Evolutionary conservation across 1,284 basidiomycete genomes (phyloP).

Genomic region (Trichosporon sp.): DNA sequence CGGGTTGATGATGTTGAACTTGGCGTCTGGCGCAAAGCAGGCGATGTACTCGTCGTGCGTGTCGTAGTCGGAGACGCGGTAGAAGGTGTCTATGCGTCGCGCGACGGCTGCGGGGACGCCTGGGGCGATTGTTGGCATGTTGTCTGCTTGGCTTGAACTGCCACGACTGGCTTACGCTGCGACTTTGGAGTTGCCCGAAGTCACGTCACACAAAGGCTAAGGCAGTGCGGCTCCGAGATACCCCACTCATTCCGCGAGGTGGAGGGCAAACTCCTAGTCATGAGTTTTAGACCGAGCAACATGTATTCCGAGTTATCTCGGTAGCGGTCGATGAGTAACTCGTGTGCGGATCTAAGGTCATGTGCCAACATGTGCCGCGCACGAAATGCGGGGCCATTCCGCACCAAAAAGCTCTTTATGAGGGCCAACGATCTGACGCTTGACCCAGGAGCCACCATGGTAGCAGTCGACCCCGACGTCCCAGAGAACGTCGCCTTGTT

Average conservation of each 20-base stretch:
- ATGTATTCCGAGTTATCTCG: neutral
- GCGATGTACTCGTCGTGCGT: neutral
- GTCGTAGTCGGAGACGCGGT: neutral
- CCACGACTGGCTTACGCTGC: no score
- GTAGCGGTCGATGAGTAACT: no score
- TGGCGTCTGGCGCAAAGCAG: neutral
- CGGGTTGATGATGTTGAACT: neutral
- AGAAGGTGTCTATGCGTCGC: neutral
- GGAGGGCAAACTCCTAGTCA: no score
- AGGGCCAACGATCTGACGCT: no score
- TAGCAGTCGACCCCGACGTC: neutral
- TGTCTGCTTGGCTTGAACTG: no score
- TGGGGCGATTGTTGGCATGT: neutral
- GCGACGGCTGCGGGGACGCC: neutral
- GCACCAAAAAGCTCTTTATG: no score
- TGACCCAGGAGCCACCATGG: neutral
- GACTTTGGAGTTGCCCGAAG: no score
- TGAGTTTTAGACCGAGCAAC: no score
- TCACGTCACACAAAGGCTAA: no score
- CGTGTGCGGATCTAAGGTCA: neutral
- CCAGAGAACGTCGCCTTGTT: neutral
- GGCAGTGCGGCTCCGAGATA: no score
- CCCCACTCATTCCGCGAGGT: no score
- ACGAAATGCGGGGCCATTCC: neutral
- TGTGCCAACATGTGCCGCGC: no score